These are phyloP conservation scores for Phytomonas serpens DNA, from an alignment of 208 protist genomes.

Conservation along the genomic window DNA sequence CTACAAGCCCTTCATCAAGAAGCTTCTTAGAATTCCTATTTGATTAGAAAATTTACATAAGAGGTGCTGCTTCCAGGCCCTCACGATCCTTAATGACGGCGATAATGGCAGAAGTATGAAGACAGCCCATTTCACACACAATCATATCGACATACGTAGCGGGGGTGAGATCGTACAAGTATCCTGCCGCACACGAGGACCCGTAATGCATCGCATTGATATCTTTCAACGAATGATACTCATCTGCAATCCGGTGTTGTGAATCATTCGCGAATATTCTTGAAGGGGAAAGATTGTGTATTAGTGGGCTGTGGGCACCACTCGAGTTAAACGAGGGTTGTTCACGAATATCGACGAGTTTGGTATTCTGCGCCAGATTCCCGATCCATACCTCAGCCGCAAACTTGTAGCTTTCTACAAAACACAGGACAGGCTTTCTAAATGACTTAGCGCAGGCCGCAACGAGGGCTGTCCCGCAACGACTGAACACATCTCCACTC, in stretches of 20 bases:
- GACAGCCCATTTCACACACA: constrained; percentile 79
- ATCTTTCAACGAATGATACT: not conserved
- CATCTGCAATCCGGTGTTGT: constrained; percentile 14
- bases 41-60: constrained; percentile 13
- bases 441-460: constrained; percentile 90
- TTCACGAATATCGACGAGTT: constrained; percentile 40
- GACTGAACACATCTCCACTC: constrained; percentile 92
- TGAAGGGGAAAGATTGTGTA: not conserved
- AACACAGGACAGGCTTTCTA: constrained; percentile 94
- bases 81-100: constrained; percentile 65
- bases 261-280: not conserved
- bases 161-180: constrained; percentile 77
- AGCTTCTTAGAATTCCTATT: too few species aligned
- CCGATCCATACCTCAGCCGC: constrained; percentile 93
- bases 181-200: constrained; percentile 36
- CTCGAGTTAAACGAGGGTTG: constrained; percentile 7
- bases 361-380: constrained; percentile 94
- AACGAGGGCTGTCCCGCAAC: constrained; percentile 91
- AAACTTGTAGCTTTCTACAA: constrained; percentile 98
- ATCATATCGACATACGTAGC: constrained; percentile 76
- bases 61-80: constrained; percentile 27
- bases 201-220: not conserved
- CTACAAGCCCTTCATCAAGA: too few species aligned
- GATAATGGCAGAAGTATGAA: constrained; percentile 70
- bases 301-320: constrained; percentile 17